Evolutionary conservation across 192 early-diverging fungal genomes (phyloP), one percentile per base, ranked within the genome.

Genomic region (Coemansia sp.): DNA sequence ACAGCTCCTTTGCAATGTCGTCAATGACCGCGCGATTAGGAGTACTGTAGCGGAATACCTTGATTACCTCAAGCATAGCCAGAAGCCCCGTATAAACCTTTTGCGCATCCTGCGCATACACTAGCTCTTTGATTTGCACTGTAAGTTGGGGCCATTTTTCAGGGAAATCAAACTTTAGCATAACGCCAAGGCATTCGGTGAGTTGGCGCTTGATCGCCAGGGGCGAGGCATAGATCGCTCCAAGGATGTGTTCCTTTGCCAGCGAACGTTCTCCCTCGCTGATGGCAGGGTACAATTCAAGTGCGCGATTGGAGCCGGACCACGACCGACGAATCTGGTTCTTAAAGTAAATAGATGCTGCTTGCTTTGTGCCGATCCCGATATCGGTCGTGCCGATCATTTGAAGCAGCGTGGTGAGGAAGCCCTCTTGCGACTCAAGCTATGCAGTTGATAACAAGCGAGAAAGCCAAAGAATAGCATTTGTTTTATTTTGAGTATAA

Each of bases 321-420:
- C 95, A 96, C 18, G 87, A 87, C 62, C 85, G 86, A 34, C 78
- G 76, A 39, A 95, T 73, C 9, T 90, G 83, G 81, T 97, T 97
- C 71, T 97, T 97, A 78, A 97, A 94, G 86, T 92, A 95, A 69
- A 97, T 92, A 11, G 93, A 75, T 49, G 71, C 84, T 11, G 74
- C 72, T 64, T 84, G 77, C 64, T 75, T 84, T 20, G 69, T 78
- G 57, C 75, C 76, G 30, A 64, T 48, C 34, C 64, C 58, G 16
- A 77, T 39, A 44, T 85, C 76, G 15, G 69, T 58, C 34, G 63
- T 60, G 62, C 57, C 59, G 46, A 83, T 73, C 64, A 77, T 72
- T 52, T 78, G 72, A n/a, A 84, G 63, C 56, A 78, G 74, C 64
- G 72, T 84, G 69, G 44, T 77, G 35, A 69, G 75, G 45, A 74